Conservation (phyloP, 163 green algal genomes). For the Prototheca wickerhamii region DNA sequence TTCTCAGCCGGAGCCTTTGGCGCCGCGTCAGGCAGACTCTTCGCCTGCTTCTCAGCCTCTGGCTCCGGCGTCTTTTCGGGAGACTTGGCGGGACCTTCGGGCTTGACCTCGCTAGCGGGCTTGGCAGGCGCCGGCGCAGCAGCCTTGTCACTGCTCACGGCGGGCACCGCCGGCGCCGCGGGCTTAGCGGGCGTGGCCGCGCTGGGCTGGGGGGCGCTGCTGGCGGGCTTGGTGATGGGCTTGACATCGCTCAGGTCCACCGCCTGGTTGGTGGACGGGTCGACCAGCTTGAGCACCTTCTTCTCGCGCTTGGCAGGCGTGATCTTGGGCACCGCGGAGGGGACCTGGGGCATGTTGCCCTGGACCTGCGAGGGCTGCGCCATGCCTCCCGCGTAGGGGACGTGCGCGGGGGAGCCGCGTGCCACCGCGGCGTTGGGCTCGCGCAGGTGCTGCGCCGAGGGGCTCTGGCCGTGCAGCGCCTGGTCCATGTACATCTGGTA, state of each 20-base stretch:
- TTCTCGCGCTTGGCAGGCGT: constrained; percentile 1
- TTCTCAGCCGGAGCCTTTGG: constrained; percentile 2
- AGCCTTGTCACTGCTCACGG: background rate
- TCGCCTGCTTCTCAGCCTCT: background rate
- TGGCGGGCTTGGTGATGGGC: background rate
- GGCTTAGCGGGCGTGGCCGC: constrained; percentile 6
- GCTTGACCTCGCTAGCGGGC: constrained; percentile 1
- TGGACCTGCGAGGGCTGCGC: no score
- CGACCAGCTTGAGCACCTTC: constrained; percentile 22
- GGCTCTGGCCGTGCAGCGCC: no score
- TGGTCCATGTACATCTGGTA: background rate
- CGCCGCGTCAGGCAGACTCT: constrained; percentile 2
- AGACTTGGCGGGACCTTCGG: background rate
- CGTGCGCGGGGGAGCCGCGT: no score
- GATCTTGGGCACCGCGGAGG: background rate
- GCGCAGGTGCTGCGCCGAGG: no score
- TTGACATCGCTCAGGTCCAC: constrained; percentile 21
- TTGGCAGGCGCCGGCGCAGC: background rate
- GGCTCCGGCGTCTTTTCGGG: background rate
- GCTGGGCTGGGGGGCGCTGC: background rate
- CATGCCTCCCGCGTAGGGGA: no score
- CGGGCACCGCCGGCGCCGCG: background rate
- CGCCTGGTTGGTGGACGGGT: constrained; percentile 27
- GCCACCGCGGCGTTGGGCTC: no score
- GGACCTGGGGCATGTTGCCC: background rate